phyloP scores from a whole-genome alignment of 164 flowering plant species.

The Nymphaea colorata region DNA sequence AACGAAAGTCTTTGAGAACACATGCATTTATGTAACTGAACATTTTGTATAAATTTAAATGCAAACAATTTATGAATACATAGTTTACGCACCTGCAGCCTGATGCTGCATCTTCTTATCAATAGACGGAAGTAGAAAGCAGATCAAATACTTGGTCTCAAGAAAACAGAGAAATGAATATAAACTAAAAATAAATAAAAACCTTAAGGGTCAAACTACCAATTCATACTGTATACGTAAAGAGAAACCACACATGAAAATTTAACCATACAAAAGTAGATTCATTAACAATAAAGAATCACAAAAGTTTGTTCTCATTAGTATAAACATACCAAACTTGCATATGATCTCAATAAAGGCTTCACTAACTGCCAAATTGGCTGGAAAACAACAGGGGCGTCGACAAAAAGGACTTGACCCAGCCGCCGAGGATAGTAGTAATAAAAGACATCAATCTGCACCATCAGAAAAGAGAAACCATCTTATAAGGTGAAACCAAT shows the following conservation, averaged over 20 bases:
- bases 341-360: slow-evolving; percentile 70
- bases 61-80: too few species aligned
- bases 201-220: too few species aligned
- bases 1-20: too few species aligned
- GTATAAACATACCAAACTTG: slow-evolving; percentile 52
- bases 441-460: slow-evolving; percentile 85
- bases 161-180: too few species aligned
- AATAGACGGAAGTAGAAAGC: too few species aligned
- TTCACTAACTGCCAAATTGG: slow-evolving; percentile 77
- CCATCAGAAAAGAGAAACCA: neutral
- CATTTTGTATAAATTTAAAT: too few species aligned
- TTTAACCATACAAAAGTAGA: neutral
- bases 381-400: slow-evolving; percentile 70
- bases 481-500: neutral
- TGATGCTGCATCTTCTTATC: too few species aligned
- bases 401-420: slow-evolving; percentile 76
- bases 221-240: too few species aligned
- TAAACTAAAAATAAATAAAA: too few species aligned
- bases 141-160: too few species aligned
- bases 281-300: neutral
- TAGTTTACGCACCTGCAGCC: too few species aligned
- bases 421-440: slow-evolving; percentile 73
- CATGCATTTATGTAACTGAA: too few species aligned
- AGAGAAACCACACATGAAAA: neutral
- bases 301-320: neutral